Percentiles rank a stretch among this genome's conserved stretches.
Evolutionary conservation across 495 filamentous ascomycete species (phyloP).

Genomic region (Aspergillus leporis): DNA sequence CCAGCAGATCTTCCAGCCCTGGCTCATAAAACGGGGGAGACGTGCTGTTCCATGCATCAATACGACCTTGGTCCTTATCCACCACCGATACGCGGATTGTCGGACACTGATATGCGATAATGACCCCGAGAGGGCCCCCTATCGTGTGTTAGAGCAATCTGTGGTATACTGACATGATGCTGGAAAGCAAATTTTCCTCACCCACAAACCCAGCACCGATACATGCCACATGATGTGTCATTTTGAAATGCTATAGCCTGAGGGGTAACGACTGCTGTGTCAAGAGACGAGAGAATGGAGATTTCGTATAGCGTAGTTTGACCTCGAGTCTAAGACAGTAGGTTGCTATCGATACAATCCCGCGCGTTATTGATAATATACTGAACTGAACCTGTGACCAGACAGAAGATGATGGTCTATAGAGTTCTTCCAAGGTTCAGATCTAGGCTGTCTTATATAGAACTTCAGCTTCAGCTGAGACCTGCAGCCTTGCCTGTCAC

Average conservation of each 20-base stretch:
- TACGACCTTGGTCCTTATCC: constrained; percentile 58
- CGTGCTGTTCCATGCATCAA: constrained; percentile 65
- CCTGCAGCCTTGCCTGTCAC: too few species aligned
- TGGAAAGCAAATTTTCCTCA: background rate
- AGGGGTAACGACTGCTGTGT: too few species aligned
- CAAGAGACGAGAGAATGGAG: too few species aligned
- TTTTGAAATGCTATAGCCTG: background rate
- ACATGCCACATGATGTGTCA: constrained; percentile 2
- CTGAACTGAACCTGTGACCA: too few species aligned
- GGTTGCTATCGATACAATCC: too few species aligned
- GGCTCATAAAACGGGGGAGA: constrained; percentile 73
- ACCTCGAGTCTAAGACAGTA: too few species aligned
- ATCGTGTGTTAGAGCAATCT: background rate
- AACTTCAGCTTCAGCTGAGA: too few species aligned
- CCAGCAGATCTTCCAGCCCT: constrained; percentile 49
- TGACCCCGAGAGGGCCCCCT: constrained; percentile 1
- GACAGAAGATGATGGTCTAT: too few species aligned
- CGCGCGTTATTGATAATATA: too few species aligned
- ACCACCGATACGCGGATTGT: background rate
- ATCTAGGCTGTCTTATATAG: too few species aligned
- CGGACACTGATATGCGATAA: constrained; percentile 8
- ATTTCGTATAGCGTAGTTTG: too few species aligned
- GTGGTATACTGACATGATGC: background rate
- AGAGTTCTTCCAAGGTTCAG: too few species aligned
- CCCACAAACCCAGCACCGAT: constrained; percentile 11